Conservation (phyloP, 352 stramenopile species). For the Phytopythium litorale region DNA sequence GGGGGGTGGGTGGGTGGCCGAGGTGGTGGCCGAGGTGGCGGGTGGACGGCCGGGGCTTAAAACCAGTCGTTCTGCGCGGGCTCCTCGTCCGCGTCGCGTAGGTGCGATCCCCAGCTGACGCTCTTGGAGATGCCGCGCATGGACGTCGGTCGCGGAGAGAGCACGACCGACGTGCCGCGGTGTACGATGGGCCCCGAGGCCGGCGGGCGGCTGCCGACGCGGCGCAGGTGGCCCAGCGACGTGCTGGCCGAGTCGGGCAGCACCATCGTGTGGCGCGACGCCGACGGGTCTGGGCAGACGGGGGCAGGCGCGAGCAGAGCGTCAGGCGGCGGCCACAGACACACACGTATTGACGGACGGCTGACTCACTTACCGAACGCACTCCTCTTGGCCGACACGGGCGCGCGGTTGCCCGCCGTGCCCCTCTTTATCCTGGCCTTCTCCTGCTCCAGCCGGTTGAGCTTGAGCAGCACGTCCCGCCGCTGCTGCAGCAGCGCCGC, state of each 20-base stretch:
- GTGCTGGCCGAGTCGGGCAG: conserved; percentile 29
- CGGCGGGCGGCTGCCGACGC: conserved; percentile 39
- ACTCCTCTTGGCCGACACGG: conserved; percentile 28
- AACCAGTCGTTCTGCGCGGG: conserved; percentile 74
- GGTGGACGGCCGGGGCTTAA: conserved; percentile 20
- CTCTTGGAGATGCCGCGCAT: conserved; percentile 66
- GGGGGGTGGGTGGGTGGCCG: background rate
- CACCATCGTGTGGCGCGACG: conserved; percentile 41
- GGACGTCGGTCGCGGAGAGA: conserved; percentile 46
- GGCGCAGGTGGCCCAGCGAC: conserved; percentile 55
- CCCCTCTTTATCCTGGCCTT: conserved; percentile 43
- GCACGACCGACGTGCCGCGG: conserved; percentile 40
- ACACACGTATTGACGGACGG: background rate
- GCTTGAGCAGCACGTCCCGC: conserved; percentile 70
- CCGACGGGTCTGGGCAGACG: conserved; percentile 16
- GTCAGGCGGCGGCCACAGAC: background rate
- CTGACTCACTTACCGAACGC: conserved; percentile 35
- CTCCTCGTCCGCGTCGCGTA: conserved; percentile 59
- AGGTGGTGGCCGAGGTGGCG: no score
- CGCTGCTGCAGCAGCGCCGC: conserved; percentile 65
- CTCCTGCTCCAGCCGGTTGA: conserved; percentile 56
- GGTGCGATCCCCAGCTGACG: conserved; percentile 46
- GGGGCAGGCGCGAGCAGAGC: background rate
- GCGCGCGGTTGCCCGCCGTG: conserved; percentile 10
- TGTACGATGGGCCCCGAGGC: conserved; percentile 42